These are phyloP conservation scores for Ganoderma sinense DNA, from an alignment of 1,284 basidiomycete species.

Conservation along the genomic window DNA sequence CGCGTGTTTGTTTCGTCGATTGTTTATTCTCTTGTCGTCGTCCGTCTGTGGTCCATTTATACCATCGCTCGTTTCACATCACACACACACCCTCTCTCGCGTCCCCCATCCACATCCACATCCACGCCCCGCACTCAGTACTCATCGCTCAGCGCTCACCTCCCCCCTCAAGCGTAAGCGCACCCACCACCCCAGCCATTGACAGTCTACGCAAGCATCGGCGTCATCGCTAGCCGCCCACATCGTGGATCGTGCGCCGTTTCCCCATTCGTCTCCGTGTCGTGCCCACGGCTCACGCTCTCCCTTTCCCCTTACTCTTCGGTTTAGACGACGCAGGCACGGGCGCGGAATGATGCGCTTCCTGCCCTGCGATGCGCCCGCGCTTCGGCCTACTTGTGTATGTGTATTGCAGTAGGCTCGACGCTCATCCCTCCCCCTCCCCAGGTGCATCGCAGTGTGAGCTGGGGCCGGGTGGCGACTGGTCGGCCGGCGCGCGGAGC, in stretches of 20 bases:
- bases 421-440: neutral
- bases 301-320: neutral
- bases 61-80: constrained; percentile 37
- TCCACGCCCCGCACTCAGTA: neutral
- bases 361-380: neutral
- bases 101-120: neutral
- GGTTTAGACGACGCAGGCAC: neutral
- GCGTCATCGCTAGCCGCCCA: neutral
- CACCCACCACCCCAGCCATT: neutral
- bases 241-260: neutral
- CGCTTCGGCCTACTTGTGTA: neutral
- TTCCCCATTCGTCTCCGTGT: neutral
- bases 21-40: constrained; percentile 26
- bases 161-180: neutral
- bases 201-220: too few species aligned
- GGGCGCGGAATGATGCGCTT: neutral
- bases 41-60: constrained; percentile 33
- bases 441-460: neutral
- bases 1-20: constrained; percentile 17
- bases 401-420: too few species aligned
- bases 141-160: constrained; percentile 11
- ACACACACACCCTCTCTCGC: constrained; percentile 2
- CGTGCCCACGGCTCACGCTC: neutral
- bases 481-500: neutral
- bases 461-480: neutral